phyloP scores from a whole-genome alignment of 1,284 basidiomycete genomes.

The Grifola frondosa region DNA sequence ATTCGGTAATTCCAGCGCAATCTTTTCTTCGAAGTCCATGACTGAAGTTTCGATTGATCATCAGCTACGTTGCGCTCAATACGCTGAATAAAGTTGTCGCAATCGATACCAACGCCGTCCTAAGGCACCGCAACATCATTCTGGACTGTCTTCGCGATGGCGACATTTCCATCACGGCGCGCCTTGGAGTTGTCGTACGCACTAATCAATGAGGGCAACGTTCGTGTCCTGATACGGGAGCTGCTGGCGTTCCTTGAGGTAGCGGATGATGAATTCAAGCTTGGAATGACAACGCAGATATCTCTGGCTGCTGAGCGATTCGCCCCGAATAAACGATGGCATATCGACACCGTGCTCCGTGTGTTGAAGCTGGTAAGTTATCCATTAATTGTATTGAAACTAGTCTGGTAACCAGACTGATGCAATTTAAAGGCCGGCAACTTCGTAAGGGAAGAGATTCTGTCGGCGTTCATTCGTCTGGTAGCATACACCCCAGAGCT shows the following conservation, averaged over 20 bases:
- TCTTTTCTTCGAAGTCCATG: not conserved
- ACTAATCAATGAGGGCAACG: conserved; percentile 94
- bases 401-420: not conserved
- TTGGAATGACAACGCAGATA: conserved; percentile 97
- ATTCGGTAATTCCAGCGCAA: conserved; percentile 67
- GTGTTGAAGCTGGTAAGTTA: conserved; percentile 84
- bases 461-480: conserved; percentile 93
- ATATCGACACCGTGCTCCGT: conserved; percentile 95
- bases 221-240: conserved; percentile 90
- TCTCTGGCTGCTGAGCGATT: conserved; percentile 94
- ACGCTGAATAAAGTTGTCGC: conserved; percentile 98
- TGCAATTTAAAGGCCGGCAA: conserved; percentile 79
- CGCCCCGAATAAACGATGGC: conserved; percentile 98
- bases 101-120: conserved; percentile 98
- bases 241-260: conserved; percentile 96
- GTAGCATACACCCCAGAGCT: conserved; percentile 97
- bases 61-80: conserved; percentile 95
- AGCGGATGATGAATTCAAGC: conserved; percentile 98
- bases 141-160: conserved; percentile 98
- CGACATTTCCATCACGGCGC: conserved; percentile 95
- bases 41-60: not conserved
- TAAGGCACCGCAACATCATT: conserved; percentile 97
- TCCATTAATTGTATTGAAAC: not conserved
- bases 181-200: conserved; percentile 98
- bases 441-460: conserved; percentile 95